Conservation (phyloP, 1,139 yeast genomes). For the Kluyveromyces marxianus region DNA sequence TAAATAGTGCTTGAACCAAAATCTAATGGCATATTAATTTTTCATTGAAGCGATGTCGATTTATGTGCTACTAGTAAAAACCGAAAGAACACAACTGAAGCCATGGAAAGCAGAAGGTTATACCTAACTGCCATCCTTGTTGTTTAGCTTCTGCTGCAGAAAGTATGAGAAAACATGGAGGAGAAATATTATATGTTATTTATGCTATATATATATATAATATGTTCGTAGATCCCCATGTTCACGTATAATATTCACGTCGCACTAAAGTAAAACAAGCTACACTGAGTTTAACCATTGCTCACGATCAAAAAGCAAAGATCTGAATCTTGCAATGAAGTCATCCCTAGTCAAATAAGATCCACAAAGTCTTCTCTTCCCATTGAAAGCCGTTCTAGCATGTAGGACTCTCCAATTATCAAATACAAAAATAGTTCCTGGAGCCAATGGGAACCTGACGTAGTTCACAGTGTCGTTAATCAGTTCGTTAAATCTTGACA, state of each 20-base stretch:
- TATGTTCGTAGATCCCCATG: too few relatives aligned
- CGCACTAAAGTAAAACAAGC: background rate
- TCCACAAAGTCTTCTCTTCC: constrained; percentile 69
- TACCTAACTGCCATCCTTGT: too few relatives aligned
- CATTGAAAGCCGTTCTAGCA: constrained; percentile 63
- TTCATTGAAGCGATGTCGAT: background rate
- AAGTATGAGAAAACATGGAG: too few relatives aligned
- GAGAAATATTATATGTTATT: too few relatives aligned
- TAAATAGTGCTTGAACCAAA: too few relatives aligned
- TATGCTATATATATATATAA: too few relatives aligned
- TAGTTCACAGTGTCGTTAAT: constrained; percentile 48
- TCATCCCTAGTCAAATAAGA: constrained; percentile 69
- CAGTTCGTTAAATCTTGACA: constrained; percentile 50
- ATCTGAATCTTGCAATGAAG: constrained; percentile 48
- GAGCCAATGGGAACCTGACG: constrained; percentile 49
- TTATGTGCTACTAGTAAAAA: too few relatives aligned
- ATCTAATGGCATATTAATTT: background rate
- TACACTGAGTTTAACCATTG: constrained; percentile 31
- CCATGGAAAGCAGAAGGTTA: too few relatives aligned
- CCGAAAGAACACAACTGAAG: too few relatives aligned
- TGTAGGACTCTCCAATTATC: constrained; percentile 77
- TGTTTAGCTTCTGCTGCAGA: too few relatives aligned
- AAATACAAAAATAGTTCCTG: constrained; percentile 64
- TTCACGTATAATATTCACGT: too few relatives aligned
- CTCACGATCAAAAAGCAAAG: constrained; percentile 47